Base-by-base conservation (phyloP, 306 rosid species). In the Cicer bijugum region DNA sequence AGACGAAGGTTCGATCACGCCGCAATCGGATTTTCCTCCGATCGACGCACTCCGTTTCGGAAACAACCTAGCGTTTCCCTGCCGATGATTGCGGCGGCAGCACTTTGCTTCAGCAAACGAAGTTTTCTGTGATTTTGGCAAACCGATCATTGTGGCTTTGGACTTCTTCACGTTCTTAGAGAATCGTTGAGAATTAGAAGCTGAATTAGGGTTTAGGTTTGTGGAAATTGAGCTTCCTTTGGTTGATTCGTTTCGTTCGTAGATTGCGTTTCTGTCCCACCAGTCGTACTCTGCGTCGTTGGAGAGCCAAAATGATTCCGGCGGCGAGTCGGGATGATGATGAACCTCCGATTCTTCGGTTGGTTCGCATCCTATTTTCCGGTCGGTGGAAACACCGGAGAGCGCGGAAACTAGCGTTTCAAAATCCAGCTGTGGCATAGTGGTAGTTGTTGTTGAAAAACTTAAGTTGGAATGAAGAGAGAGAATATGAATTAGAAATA, bases 221-320 rank as follows among this genome's bases (percentile, higher is more conserved):
- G 71, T 23, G 16, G 93, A 85, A 64, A 76, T 72, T 45, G 88
- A 85, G 72, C 72, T 78, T 10, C 90, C 95, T 72, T 86, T 91
- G 1, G 85, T 81, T 5, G 98, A 91, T 8, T 89, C 95, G 12
- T 88, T 94, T 11, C 97, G 80, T 81, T 89, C 92, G 80, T 76
- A 87, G 64, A 91, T 87, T 11, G 95, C 96, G 80, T 91, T 88
- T 5, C 89, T 89, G 52, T 94, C 97, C 82, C 88, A 91, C 97
- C 96, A 94, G 52, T 91, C 98, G 71, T 55, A 71, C 81, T 94
- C 98, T 0, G 92, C 96, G 33, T 91, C 97, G 15, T 82, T 89
- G 28, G 97, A 93, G 40, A 93, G 92, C 92, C 98, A 91, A 77
- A 91, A 89, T 0, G 97, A 93, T 2, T 83, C 88, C 75, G 98